These are phyloP conservation scores for Cucurbitaria berberidis DNA, from an alignment of 2,329 filamentous ascomycete species.

Conservation along the genomic window DNA sequence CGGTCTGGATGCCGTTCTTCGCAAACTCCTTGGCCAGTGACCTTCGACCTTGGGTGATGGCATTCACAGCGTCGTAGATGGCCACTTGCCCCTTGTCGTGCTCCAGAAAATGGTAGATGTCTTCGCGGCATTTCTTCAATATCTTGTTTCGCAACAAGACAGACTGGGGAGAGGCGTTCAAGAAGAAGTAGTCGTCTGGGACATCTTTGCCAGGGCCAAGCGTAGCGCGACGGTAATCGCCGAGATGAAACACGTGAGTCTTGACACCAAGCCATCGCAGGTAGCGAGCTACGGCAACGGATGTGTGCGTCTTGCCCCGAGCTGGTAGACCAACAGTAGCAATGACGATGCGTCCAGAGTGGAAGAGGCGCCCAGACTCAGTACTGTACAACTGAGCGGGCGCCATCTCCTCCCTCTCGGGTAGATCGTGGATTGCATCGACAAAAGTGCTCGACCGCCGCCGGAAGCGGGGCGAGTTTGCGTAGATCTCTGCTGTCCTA, in stretches of 20 bases:
- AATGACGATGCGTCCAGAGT: slow-evolving; percentile 95
- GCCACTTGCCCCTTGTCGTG: slow-evolving; percentile 98
- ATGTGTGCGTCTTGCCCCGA: slow-evolving; percentile 97
- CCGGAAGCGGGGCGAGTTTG: slow-evolving; percentile 86
- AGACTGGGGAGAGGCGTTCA: slow-evolving; percentile 88
- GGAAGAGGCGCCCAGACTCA: slow-evolving; percentile 94
- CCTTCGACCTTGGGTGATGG: slow-evolving; percentile 78
- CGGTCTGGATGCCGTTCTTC: slow-evolving; percentile 94
- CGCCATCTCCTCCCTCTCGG: slow-evolving; percentile 82
- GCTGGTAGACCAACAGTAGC: slow-evolving; percentile 95
- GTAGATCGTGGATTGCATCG: slow-evolving; percentile 93
- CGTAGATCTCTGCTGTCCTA: slow-evolving; percentile 92
- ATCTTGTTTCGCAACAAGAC: slow-evolving; percentile 97
- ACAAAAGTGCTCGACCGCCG: slow-evolving; percentile 95
- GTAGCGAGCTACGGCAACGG: slow-evolving; percentile 92
- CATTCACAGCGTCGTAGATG: slow-evolving; percentile 98
- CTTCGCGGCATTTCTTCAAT: slow-evolving; percentile 93
- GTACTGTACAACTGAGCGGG: slow-evolving; percentile 98
- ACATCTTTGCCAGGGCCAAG: slow-evolving; percentile 83
- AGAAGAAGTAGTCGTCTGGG: slow-evolving; percentile 96
- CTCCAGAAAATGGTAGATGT: slow-evolving; percentile 95
- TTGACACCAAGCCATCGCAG: slow-evolving; percentile 97
- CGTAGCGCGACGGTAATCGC: slow-evolving; percentile 92
- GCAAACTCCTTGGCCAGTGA: slow-evolving; percentile 93
- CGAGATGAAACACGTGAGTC: slow-evolving; percentile 95